These are phyloP conservation scores for Sindora glabra DNA, from an alignment of 306 rosid genomes.

Conservation along the genomic window DNA sequence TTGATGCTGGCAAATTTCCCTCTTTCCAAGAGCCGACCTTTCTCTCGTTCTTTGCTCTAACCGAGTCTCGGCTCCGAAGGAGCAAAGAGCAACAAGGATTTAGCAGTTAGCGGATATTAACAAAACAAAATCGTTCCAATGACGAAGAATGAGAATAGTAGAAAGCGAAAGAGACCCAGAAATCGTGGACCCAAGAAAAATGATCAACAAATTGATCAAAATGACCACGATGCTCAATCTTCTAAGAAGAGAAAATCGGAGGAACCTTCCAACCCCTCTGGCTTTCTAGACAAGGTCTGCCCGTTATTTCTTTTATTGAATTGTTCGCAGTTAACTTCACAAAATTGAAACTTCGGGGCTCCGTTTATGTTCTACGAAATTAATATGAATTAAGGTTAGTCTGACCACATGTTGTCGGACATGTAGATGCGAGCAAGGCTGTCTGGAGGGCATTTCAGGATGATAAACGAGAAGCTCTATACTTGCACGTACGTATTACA, in stretches of 20 bases:
- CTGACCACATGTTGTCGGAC: not conserved
- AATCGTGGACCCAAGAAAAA: slow-evolving; percentile 5
- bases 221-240: slow-evolving; percentile 2
- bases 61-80: too few species aligned
- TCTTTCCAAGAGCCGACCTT: too few species aligned
- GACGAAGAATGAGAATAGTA: slow-evolving; percentile 28
- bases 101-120: too few species aligned
- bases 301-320: not conserved
- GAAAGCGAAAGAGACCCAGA: slow-evolving; percentile 43
- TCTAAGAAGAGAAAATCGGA: slow-evolving; percentile 22
- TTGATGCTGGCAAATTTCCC: too few species aligned
- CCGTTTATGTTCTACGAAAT: not conserved
- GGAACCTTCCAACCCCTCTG: slow-evolving; percentile 35
- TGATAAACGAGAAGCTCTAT: slow-evolving; percentile 93
- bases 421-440: slow-evolving; percentile 78
- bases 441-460: slow-evolving; percentile 93
- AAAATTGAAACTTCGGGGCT: not conserved
- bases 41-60: too few species aligned
- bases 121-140: too few species aligned
- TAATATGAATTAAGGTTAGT: not conserved
- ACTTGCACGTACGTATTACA: slow-evolving; percentile 71
- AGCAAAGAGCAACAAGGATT: too few species aligned
- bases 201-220: not conserved
- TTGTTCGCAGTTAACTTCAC: not conserved
- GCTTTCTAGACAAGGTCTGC: slow-evolving; percentile 58